Evolutionary conservation across 495 filamentous ascomycete species (phyloP).

Genomic region (Aspergillus nanangensis): DNA sequence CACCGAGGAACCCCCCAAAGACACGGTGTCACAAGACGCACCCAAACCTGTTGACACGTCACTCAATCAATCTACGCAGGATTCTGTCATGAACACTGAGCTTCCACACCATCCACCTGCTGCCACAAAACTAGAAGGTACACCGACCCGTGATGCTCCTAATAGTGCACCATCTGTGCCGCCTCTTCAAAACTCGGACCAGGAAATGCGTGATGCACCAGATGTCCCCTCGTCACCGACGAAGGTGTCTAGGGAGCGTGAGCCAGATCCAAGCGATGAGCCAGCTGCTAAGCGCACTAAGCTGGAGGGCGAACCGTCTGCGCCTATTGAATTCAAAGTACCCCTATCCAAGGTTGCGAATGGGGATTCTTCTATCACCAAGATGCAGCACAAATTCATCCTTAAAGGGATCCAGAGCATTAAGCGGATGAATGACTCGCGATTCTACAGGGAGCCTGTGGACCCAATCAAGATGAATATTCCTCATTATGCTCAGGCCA

Average conservation of each 20-base stretch:
- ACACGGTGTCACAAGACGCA: too few species aligned
- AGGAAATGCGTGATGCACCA: slow-evolving; percentile 37
- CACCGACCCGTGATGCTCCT: slow-evolving; percentile 5
- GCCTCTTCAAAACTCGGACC: slow-evolving; percentile 23
- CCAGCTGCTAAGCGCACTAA: slow-evolving; percentile 75
- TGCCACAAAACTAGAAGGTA: slow-evolving; percentile 3
- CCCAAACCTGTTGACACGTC: too few species aligned
- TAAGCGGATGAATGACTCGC: slow-evolving; percentile 75
- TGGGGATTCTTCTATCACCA: slow-evolving; percentile 39
- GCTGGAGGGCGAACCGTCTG: slow-evolving; percentile 41
- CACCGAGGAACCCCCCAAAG: too few species aligned
- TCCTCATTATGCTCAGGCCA: slow-evolving; percentile 64
- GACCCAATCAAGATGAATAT: slow-evolving; percentile 62
- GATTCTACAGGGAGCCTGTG: slow-evolving; percentile 71
- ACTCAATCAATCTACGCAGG: too few species aligned
- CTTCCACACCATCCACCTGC: slow-evolving; percentile 33
- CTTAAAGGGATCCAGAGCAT: slow-evolving; percentile 56
- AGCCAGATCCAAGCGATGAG: slow-evolving; percentile 64
- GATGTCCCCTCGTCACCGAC: slow-evolving; percentile 37
- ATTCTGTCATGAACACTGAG: slow-evolving; percentile 20
- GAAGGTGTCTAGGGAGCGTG: slow-evolving; percentile 66
- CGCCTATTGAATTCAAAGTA: slow-evolving; percentile 30
- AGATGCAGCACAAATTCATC: slow-evolving; percentile 53
- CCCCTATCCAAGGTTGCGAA: slow-evolving; percentile 30
- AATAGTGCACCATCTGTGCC: slow-evolving; percentile 9